phyloP scores from a whole-genome alignment of 495 filamentous ascomycete species.

The Penicillium bovifimosum region DNA sequence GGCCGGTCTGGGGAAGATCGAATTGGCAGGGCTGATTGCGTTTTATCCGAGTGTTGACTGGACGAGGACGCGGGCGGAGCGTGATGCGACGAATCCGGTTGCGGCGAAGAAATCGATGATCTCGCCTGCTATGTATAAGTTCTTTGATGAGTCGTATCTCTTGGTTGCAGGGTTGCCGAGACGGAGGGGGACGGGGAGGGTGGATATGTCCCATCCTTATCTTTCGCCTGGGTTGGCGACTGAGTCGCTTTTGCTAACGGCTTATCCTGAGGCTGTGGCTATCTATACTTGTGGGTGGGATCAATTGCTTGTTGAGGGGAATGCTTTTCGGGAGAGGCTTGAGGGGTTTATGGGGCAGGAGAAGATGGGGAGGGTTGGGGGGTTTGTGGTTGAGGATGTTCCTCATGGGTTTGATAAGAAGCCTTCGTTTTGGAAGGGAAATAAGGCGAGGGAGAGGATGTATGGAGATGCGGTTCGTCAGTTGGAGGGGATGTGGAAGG shows the following conservation, averaged over 20 bases:
- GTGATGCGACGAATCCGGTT: constrained; percentile 17
- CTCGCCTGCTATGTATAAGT: constrained; percentile 3
- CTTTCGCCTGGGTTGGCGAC: constrained; percentile 18
- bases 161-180: constrained; percentile 7
- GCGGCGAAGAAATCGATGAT: constrained; percentile 12
- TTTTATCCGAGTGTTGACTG: constrained; percentile 76
- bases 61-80: constrained; percentile 54
- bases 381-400: constrained; percentile 15
- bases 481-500: constrained; percentile 19
- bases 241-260: constrained; percentile 2
- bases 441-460: constrained; percentile 13
- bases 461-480: constrained; percentile 18
- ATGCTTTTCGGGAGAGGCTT: constrained; percentile 19
- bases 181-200: neutral
- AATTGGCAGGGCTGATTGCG: constrained; percentile 44
- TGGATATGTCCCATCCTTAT: constrained; percentile 22
- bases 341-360: constrained; percentile 8
- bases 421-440: constrained; percentile 16
- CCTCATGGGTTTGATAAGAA: constrained; percentile 28
- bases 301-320: constrained; percentile 22
- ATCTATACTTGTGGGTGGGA: constrained; percentile 28
- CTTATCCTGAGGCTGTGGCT: constrained; percentile 13
- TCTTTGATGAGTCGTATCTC: constrained; percentile 22
- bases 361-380: constrained; percentile 10
- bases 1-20: constrained; percentile 7